A percentile compares a stretch with the other conserved stretches of the same genome.
Evolutionary conservation across 305 asterid genomes (phyloP).

Genomic region (Solanum chacoense): DNA sequence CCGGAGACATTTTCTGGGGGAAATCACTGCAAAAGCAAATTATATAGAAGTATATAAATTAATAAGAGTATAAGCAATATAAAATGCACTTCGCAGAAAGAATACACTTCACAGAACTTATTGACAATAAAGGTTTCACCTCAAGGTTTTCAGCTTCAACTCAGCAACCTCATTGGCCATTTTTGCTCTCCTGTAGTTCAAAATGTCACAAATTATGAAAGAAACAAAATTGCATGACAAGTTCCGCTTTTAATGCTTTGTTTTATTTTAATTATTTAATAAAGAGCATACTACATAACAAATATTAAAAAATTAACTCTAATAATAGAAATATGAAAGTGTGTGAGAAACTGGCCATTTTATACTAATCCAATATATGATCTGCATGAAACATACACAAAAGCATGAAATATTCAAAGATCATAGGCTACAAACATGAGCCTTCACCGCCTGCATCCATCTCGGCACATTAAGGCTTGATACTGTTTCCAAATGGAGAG

Average conservation of each 20-base stretch:
- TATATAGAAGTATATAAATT: not conserved
- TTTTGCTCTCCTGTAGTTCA: constrained; percentile 56
- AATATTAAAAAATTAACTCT: not conserved
- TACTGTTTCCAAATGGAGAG: not conserved
- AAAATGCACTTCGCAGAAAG: not conserved
- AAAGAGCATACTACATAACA: not conserved
- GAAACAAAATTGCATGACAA: not conserved
- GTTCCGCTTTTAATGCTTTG: not conserved
- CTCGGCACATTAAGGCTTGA: not conserved
- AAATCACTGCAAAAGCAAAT: constrained; percentile 33
- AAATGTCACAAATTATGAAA: not conserved
- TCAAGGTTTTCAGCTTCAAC: constrained; percentile 54
- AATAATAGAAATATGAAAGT: not conserved
- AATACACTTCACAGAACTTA: not conserved
- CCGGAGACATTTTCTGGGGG: constrained; percentile 77
- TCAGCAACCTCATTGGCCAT: constrained; percentile 85
- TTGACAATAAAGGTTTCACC: constrained; percentile 29
- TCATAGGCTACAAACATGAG: not conserved
- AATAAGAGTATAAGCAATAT: not conserved
- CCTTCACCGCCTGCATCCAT: not conserved
- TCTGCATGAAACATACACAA: not conserved
- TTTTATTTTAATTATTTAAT: not conserved
- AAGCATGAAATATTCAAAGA: not conserved
- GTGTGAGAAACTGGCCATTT: not conserved
- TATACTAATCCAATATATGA: not conserved